Percentiles rank a stretch among this genome's conserved stretches.
These are phyloP conservation scores for Erigeron canadensis DNA, from an alignment of 129 eudicot genomes.

Conservation along the genomic window DNA sequence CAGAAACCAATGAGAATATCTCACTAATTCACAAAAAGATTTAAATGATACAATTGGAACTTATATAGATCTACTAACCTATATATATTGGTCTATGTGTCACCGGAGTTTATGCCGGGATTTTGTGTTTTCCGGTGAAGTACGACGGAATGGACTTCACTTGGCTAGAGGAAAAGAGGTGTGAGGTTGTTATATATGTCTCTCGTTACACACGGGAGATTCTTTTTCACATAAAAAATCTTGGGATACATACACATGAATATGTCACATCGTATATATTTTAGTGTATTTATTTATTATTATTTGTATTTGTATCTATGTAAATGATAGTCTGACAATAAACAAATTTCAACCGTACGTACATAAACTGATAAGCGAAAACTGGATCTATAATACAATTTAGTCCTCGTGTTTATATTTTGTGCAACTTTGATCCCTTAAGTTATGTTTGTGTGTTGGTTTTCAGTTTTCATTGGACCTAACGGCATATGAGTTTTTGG, in stretches of 20 bases:
- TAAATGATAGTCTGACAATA: too few species aligned
- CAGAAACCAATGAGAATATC: slow-evolving; percentile 27
- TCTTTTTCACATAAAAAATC: slow-evolving; percentile 25
- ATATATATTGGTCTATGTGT: background rate
- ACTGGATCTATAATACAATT: too few species aligned
- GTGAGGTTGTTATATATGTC: slow-evolving; percentile 33
- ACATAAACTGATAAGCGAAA: too few species aligned
- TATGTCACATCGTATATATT: slow-evolving; percentile 33
- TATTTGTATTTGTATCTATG: too few species aligned
- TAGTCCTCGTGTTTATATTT: too few species aligned
- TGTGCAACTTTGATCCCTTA: too few species aligned
- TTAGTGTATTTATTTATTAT: background rate
- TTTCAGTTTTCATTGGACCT: too few species aligned
- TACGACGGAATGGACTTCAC: slow-evolving; percentile 19
- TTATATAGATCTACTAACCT: slow-evolving; percentile 25
- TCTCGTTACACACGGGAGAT: slow-evolving; percentile 17
- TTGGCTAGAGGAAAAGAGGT: slow-evolving; percentile 21
- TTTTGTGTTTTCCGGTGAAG: slow-evolving; percentile 31
- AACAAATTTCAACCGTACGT: too few species aligned
- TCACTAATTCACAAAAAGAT: too few species aligned
- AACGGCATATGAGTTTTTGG: too few species aligned
- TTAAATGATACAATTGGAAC: slow-evolving; percentile 5
- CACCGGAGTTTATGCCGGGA: slow-evolving; percentile 23
- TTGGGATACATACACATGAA: slow-evolving; percentile 3
- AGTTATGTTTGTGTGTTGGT: too few species aligned